These are phyloP conservation scores for Coelastrella sp. DNA, from an alignment of 139 green algal species.

Conservation along the genomic window DNA sequence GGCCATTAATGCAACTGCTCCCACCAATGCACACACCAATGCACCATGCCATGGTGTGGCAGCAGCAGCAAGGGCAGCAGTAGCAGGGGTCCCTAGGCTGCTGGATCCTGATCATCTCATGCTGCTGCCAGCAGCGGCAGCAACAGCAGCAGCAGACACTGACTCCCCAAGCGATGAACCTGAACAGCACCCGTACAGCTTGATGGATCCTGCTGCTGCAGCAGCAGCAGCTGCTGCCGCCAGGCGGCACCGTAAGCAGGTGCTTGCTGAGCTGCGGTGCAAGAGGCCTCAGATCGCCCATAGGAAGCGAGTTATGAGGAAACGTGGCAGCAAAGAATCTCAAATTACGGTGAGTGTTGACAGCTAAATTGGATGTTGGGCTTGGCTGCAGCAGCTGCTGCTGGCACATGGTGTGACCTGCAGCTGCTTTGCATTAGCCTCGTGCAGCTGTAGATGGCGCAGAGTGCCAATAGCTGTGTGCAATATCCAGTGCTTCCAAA, in stretches of 20 bases:
- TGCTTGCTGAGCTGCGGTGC: neutral
- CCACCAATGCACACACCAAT: neutral
- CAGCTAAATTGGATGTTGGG: neutral
- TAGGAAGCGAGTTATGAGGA: neutral
- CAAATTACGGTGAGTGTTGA: neutral
- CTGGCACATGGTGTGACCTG: too few relatives aligned
- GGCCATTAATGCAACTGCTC: too few relatives aligned
- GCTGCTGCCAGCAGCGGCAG: neutral
- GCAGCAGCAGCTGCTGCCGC: neutral
- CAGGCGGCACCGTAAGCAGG: neutral
- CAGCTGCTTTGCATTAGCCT: too few relatives aligned
- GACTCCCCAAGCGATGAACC: neutral
- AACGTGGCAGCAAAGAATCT: neutral
- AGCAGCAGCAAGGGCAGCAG: slow-evolving; percentile 19
- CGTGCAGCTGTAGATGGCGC: too few relatives aligned
- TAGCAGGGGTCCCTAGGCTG: too few relatives aligned
- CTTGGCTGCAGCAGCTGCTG: too few relatives aligned
- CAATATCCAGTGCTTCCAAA: too few relatives aligned
- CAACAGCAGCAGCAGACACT: neutral
- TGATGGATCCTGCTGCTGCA: neutral
- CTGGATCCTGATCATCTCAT: too few relatives aligned
- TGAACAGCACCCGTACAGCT: neutral
- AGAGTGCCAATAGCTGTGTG: too few relatives aligned
- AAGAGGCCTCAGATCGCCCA: neutral
- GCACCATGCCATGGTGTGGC: neutral